Percentiles rank a stretch among this genome's conserved stretches.
Evolutionary conservation across 306 rosid species (phyloP).

Genomic region (Dalbergia cochinchinensis): DNA sequence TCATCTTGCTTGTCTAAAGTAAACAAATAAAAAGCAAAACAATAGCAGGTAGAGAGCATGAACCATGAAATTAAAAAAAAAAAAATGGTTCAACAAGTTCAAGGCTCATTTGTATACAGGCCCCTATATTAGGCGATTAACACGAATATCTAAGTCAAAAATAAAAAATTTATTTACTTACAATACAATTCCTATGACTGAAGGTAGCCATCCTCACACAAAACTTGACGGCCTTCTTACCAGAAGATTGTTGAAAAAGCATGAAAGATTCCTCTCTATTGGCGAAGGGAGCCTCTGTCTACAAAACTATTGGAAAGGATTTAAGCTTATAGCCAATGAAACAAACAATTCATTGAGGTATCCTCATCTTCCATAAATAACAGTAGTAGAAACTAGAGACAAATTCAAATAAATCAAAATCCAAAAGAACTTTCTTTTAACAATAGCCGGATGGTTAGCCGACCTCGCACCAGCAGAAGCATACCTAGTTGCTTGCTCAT

Average conservation of each 20-base stretch:
- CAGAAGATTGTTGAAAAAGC: conserved; percentile 71
- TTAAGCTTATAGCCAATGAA: conserved; percentile 17
- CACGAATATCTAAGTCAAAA: background rate
- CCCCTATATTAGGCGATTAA: background rate
- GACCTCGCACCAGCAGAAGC: conserved; percentile 67
- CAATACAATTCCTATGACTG: conserved; percentile 70
- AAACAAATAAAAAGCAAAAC: too few relatives aligned
- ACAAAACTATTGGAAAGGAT: conserved; percentile 28
- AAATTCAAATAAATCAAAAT: conserved; percentile 29
- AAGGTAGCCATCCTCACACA: conserved; percentile 80
- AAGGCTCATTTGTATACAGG: background rate
- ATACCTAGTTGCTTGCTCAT: conserved; percentile 72
- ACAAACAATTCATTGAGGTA: conserved; percentile 4
- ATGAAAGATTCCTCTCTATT: conserved; percentile 70
- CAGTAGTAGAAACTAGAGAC: background rate
- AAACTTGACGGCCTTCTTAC: conserved; percentile 73
- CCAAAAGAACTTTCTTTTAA: background rate
- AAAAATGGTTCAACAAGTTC: background rate
- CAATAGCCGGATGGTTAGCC: conserved; percentile 71
- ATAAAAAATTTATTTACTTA: conserved; percentile 46
- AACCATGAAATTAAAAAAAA: background rate
- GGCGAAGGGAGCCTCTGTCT: conserved; percentile 67
- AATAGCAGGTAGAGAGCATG: too few relatives aligned
- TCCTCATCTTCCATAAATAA: conserved; percentile 9
- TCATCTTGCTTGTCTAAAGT: too few relatives aligned